phyloP scores from a whole-genome alignment of 2,329 filamentous ascomycete genomes.

The Pyrenophora tritici-repentis region DNA sequence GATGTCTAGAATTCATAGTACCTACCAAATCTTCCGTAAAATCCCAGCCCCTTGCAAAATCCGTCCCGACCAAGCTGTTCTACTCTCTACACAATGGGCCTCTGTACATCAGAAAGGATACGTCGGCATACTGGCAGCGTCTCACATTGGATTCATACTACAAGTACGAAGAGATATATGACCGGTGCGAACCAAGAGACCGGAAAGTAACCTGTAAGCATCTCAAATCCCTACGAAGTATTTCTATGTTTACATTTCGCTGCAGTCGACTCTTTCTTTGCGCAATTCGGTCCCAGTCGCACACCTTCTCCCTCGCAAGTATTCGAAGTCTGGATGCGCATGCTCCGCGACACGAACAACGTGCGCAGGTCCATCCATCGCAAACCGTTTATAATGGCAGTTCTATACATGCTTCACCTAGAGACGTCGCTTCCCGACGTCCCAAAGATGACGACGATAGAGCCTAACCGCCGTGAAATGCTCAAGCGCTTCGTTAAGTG shows the following conservation, averaged over 20 bases:
- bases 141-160: conserved; percentile 11
- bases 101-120: conserved; percentile 8
- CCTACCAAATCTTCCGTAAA: background rate
- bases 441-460: background rate
- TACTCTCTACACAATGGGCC: conserved; percentile 11
- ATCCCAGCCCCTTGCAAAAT: background rate
- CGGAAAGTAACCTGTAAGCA: conserved; percentile 9
- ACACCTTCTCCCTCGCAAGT: conserved; percentile 2
- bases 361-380: background rate
- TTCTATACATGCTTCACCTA: conserved; percentile 11
- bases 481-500: conserved; percentile 9
- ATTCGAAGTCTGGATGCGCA: conserved; percentile 6
- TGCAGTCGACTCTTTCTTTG: conserved; percentile 4
- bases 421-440: conserved; percentile 1
- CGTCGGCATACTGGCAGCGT: conserved; percentile 6
- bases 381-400: conserved; percentile 11
- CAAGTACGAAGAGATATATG: conserved; percentile 9
- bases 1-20: background rate
- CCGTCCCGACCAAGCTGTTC: conserved; percentile 7
- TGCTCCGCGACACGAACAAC: conserved; percentile 5
- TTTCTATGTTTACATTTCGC: no score
- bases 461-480: conserved; percentile 9
- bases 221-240: no score
- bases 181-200: background rate
- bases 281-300: conserved; percentile 5